A percentile compares a stretch with the other conserved stretches of the same genome.
phyloP scores from a whole-genome alignment of 2,329 filamentous ascomycete genomes.

The Fusarium papillatum region DNA sequence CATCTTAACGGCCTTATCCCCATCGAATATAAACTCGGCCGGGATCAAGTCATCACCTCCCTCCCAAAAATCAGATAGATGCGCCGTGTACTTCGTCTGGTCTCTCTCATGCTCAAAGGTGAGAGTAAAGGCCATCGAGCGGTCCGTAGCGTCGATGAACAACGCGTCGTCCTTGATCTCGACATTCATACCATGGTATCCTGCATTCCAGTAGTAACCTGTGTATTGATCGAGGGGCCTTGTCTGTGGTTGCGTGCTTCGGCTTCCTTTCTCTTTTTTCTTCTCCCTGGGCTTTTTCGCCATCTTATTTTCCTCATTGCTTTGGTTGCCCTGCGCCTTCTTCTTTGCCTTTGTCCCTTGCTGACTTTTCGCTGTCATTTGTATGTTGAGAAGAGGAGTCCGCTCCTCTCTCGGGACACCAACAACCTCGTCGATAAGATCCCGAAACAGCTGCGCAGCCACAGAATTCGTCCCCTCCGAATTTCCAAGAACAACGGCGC shows the following conservation, averaged over 20 bases:
- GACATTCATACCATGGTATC: conserved; percentile 42
- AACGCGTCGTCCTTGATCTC: conserved; percentile 30
- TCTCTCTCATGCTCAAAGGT: conserved; percentile 32
- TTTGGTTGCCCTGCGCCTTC: neutral
- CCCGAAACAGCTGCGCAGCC: conserved; percentile 27
- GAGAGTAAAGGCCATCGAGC: conserved; percentile 44
- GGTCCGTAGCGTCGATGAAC: conserved; percentile 45
- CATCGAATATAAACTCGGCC: conserved; percentile 35
- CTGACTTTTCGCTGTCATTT: neutral
- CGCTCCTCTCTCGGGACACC: neutral
- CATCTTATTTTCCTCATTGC: neutral
- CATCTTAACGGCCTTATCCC: conserved; percentile 18
- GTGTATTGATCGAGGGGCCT: conserved; percentile 27
- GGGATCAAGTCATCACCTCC: conserved; percentile 20
- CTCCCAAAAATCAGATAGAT: conserved; percentile 32
- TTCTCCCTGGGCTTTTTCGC: fast-evolving
- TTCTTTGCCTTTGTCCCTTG: neutral
- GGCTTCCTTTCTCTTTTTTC: no score
- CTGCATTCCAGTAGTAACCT: conserved; percentile 42
- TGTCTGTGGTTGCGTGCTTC: neutral
- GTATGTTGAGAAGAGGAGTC: neutral
- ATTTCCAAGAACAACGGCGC: conserved; percentile 44
- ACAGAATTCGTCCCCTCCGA: conserved; percentile 29
- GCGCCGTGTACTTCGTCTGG: conserved; percentile 34
- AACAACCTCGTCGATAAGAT: conserved; percentile 37